A percentile compares a stretch with the other conserved stretches of the same genome.
Evolutionary conservation across 2,329 filamentous ascomycete genomes (phyloP).

Genomic region (Arthroderma sp.): DNA sequence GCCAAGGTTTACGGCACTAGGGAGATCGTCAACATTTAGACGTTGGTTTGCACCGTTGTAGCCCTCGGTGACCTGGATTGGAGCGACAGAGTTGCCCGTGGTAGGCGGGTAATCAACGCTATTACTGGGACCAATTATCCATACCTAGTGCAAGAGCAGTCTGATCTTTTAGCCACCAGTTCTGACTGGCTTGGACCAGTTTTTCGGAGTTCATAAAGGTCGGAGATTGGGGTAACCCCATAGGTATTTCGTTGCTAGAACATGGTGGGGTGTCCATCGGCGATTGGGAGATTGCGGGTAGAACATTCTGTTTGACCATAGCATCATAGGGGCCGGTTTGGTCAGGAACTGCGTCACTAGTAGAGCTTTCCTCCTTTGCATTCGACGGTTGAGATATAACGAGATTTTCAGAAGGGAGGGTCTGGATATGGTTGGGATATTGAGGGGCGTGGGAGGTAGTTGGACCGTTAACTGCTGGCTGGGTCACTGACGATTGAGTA

Average conservation of each 20-base stretch:
- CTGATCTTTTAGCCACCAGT: constrained; percentile 55
- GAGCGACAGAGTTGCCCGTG: not conserved
- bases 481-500: not conserved
- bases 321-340: not conserved
- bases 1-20: not conserved
- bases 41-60: not conserved
- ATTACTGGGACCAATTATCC: constrained; percentile 39
- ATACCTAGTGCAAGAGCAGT: constrained; percentile 49
- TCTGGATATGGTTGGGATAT: not conserved
- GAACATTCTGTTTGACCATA: not conserved
- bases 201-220: constrained; percentile 48
- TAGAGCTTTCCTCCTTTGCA: not conserved
- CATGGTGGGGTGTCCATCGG: not conserved
- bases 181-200: constrained; percentile 50
- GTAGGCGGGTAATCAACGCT: not conserved
- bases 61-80: not conserved
- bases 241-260: not conserved
- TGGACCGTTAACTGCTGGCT: not conserved
- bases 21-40: not conserved
- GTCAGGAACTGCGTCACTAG: not conserved
- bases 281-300: not conserved
- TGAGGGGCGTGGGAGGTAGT: not conserved
- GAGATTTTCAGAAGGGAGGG: not conserved
- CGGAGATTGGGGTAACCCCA: constrained; percentile 7
- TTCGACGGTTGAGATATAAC: not conserved